Evolutionary conservation across 129 eudicot species (phyloP).

Genomic region (Centaurea solstitialis): DNA sequence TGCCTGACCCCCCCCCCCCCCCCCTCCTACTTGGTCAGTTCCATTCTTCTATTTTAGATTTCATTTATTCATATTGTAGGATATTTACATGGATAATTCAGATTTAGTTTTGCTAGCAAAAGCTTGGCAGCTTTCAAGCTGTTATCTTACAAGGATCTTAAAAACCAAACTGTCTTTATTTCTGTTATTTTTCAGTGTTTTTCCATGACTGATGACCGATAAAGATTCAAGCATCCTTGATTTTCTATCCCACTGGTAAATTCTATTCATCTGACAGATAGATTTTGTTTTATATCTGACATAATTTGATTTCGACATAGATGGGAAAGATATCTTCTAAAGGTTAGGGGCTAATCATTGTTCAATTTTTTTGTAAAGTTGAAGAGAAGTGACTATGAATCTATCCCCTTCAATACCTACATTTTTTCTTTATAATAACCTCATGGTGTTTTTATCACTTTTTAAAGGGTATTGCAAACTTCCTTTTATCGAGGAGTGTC

Average conservation of each 20-base stretch:
- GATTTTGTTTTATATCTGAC: background rate
- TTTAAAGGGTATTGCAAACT: conserved; percentile 75
- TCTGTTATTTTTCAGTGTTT: conserved; percentile 18
- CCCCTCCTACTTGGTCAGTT: no score
- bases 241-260: conserved; percentile 57
- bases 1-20: no score
- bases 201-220: conserved; percentile 58
- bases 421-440: no score
- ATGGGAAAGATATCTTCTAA: conserved; percentile 62
- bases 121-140: conserved; percentile 37
- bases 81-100: background rate
- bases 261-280: background rate
- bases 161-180: no score
- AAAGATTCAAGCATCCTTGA: conserved; percentile 39
- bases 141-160: no score
- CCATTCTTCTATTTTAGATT: no score
- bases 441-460: no score
- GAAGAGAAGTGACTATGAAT: no score
- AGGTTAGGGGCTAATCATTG: no score
- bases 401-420: no score
- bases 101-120: background rate
- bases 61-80: no score
- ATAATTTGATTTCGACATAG: conserved; percentile 54
- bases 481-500: conserved; percentile 60
- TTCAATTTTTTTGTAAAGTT: no score